phyloP scores from a whole-genome alignment of 2,329 filamentous ascomycete genomes.

The Saccharata proteae region DNA sequence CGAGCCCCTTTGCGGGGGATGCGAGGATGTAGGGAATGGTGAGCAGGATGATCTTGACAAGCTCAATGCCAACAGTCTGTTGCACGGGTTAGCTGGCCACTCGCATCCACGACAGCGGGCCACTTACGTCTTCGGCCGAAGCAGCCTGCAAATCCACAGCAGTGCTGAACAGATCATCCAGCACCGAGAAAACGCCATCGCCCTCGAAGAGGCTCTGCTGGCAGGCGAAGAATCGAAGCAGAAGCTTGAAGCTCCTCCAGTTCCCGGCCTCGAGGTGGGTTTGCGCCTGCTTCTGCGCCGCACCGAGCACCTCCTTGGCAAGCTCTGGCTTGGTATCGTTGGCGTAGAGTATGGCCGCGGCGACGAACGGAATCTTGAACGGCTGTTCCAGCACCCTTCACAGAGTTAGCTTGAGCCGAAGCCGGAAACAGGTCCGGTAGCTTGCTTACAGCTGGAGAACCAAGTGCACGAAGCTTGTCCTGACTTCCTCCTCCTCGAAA shows the following conservation, averaged over 20 bases:
- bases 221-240: conserved; percentile 80
- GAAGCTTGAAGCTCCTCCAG: conserved; percentile 85
- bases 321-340: conserved; percentile 71
- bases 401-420: conserved; percentile 11
- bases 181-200: conserved; percentile 70
- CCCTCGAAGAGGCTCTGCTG: conserved; percentile 69
- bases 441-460: conserved; percentile 55
- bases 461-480: conserved; percentile 59
- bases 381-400: conserved; percentile 69
- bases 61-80: conserved; percentile 57
- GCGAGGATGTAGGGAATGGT: conserved; percentile 86
- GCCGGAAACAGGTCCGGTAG: no score
- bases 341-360: conserved; percentile 65
- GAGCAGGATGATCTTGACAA: conserved; percentile 92
- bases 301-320: conserved; percentile 55
- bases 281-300: conserved; percentile 51
- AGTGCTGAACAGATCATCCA: conserved; percentile 81
- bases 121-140: conserved; percentile 77
- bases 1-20: conserved; percentile 52
- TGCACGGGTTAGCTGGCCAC: conserved; percentile 12
- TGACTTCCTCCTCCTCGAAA: conserved; percentile 63
- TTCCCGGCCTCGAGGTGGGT: conserved; percentile 57
- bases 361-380: conserved; percentile 92
- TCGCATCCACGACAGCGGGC: neutral
- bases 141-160: conserved; percentile 90